Percentiles rank a stretch among this genome's conserved stretches.
Conservation (phyloP, 1,284 basidiomycete species). For the Abortiporus biennis region DNA sequence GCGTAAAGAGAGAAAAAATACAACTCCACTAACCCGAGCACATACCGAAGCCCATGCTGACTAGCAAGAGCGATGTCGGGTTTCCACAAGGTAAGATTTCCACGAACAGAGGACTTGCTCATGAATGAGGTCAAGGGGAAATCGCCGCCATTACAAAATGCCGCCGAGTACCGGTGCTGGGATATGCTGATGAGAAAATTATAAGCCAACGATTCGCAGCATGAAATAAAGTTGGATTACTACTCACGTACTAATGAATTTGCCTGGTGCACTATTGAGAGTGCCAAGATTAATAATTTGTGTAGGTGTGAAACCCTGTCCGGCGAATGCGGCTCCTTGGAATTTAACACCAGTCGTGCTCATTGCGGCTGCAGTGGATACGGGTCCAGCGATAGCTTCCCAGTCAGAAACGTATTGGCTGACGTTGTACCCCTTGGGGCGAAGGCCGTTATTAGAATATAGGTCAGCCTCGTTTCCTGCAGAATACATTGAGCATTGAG, state of each 20-base stretch:
- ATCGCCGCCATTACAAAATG: slow-evolving; percentile 45
- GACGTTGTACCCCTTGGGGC: slow-evolving; percentile 38
- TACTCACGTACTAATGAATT: slow-evolving; percentile 26
- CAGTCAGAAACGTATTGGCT: slow-evolving; percentile 50
- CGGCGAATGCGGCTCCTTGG: slow-evolving; percentile 49
- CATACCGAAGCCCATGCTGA: slow-evolving; percentile 44
- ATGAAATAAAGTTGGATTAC: neutral
- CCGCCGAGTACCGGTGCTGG: slow-evolving; percentile 58
- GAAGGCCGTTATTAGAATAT: slow-evolving; percentile 44
- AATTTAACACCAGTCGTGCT: slow-evolving; percentile 34
- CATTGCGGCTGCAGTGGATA: slow-evolving; percentile 25
- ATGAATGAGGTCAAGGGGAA: slow-evolving; percentile 52
- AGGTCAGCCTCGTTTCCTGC: slow-evolving; percentile 55
- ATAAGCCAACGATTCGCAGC: neutral
- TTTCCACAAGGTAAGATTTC: slow-evolving; percentile 45
- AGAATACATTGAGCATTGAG: neutral
- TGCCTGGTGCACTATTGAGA: slow-evolving; percentile 25
- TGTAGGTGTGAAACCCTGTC: slow-evolving; percentile 53
- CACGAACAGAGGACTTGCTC: slow-evolving; percentile 51
- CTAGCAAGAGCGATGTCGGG: slow-evolving; percentile 45
- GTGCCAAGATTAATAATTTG: slow-evolving; percentile 33
- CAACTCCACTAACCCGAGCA: slow-evolving; percentile 41
- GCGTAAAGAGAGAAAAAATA: slow-evolving; percentile 9
- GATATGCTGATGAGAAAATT: slow-evolving; percentile 39
- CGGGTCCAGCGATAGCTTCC: slow-evolving; percentile 20